Conservation (phyloP, 2,329 filamentous ascomycete species). For the Alternaria conjuncta region DNA sequence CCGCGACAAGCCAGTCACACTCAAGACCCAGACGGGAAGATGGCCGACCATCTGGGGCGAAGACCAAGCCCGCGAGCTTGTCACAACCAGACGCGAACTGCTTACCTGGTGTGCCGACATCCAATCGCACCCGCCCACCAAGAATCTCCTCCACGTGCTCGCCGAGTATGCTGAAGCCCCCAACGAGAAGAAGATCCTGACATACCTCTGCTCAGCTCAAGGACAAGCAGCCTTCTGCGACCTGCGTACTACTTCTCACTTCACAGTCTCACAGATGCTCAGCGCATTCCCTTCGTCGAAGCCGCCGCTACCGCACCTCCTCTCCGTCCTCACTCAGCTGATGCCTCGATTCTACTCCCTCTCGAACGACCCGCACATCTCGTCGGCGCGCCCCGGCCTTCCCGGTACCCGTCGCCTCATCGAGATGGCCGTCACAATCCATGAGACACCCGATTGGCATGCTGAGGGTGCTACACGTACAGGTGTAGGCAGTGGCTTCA, state of each 20-base stretch:
- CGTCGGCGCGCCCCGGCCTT: conserved; percentile 70
- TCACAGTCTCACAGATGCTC: conserved; percentile 85
- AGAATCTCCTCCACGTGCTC: conserved; percentile 81
- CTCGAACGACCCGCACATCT: conserved; percentile 91
- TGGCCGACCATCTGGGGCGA: conserved; percentile 99
- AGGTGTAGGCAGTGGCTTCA: conserved; percentile 90
- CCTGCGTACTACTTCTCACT: conserved; percentile 81
- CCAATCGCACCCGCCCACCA: conserved; percentile 90
- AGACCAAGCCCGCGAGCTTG: conserved; percentile 80
- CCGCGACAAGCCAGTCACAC: conserved; percentile 79
- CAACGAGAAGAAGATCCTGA: conserved; percentile 87
- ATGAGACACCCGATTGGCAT: conserved; percentile 83
- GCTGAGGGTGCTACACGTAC: conserved; percentile 67
- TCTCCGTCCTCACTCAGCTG: conserved; percentile 81
- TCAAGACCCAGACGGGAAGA: conserved; percentile 80
- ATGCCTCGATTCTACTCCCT: conserved; percentile 99
- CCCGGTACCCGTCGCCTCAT: conserved; percentile 76
- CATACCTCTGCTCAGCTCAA: conserved; percentile 85
- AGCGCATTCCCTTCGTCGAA: conserved; percentile 90
- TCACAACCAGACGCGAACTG: conserved; percentile 89
- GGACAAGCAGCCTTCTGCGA: conserved; percentile 94
- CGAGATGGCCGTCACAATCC: conserved; percentile 95
- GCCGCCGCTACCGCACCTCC: conserved; percentile 81
- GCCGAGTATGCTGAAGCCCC: conserved; percentile 82
- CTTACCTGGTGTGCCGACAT: conserved; percentile 95